These are phyloP conservation scores for Saraca asoca DNA, from an alignment of 331 rosid species.

Conservation along the genomic window DNA sequence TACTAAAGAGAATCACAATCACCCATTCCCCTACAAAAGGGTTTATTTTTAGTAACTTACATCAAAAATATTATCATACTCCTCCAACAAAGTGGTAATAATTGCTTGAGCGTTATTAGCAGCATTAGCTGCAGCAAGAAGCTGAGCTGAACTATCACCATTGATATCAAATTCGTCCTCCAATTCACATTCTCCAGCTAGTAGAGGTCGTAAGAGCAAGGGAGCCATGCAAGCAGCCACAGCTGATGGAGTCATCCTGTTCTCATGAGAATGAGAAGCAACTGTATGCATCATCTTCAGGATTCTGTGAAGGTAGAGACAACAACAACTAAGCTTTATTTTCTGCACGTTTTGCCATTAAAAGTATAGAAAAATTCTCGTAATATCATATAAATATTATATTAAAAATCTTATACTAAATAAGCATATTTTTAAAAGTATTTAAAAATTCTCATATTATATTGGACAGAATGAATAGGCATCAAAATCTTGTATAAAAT, in stretches of 20 bases:
- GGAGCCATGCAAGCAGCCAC: conserved; percentile 99
- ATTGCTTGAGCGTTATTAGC: conserved; percentile 97
- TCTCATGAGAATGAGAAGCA: conserved; percentile 81
- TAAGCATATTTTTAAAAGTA: neutral
- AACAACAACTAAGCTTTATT: neutral
- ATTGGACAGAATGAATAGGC: too few relatives aligned
- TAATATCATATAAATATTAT: too few relatives aligned
- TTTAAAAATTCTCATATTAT: neutral
- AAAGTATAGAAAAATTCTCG: neutral
- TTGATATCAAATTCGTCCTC: conserved; percentile 87
- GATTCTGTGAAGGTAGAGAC: conserved; percentile 56
- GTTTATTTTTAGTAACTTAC: conserved; percentile 51
- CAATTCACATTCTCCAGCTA: conserved; percentile 95
- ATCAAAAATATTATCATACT: conserved; percentile 83
- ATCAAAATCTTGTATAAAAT: too few relatives aligned
- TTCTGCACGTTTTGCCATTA: neutral
- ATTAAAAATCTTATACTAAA: too few relatives aligned
- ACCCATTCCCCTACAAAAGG: neutral
- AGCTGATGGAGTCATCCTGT: conserved; percentile 96
- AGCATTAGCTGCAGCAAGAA: conserved; percentile 98
- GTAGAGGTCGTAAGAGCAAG: conserved; percentile 88
- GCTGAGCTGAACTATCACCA: conserved; percentile 96
- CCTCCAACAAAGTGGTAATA: conserved; percentile 89
- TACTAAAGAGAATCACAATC: conserved; percentile 15
- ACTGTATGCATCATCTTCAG: conserved; percentile 93